Conservation (phyloP, 495 filamentous ascomycete species). For the Neurospora sp. region DNA sequence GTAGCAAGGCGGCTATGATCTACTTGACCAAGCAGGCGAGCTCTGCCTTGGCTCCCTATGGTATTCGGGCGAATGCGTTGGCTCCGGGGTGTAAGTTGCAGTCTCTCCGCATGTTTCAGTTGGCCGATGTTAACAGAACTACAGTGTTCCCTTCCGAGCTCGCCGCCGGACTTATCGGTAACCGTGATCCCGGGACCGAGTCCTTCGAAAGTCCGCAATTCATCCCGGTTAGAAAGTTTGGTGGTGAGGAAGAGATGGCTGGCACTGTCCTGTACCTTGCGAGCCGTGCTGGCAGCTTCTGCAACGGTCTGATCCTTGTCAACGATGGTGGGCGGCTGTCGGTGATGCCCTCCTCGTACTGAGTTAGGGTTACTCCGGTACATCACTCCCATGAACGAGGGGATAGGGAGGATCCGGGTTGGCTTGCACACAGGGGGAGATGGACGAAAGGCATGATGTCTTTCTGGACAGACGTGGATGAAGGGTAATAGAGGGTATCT, state of each 20-base stretch:
- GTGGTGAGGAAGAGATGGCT: conserved; percentile 48
- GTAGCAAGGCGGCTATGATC: conserved; percentile 49
- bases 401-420: background rate
- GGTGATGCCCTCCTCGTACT: conserved; percentile 36
- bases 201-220: conserved; percentile 16
- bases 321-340: conserved; percentile 46
- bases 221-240: conserved; percentile 43
- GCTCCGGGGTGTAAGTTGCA: conserved; percentile 44
- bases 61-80: conserved; percentile 52
- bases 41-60: conserved; percentile 39
- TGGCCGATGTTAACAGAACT: background rate
- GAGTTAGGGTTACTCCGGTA: background rate
- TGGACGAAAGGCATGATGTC: background rate
- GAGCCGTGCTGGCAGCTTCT: conserved; percentile 46
- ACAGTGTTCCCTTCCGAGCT: conserved; percentile 49
- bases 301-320: conserved; percentile 45
- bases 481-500: background rate
- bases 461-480: background rate
- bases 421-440: background rate
- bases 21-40: conserved; percentile 54
- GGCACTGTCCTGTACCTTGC: conserved; percentile 46
- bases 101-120: no score
- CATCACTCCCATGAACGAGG: no score
- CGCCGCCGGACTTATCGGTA: conserved; percentile 26
- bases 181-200: conserved; percentile 33